Base-by-base conservation (phyloP, 108 stramenopile genomes). In the Schizochytrium sp. region DNA sequence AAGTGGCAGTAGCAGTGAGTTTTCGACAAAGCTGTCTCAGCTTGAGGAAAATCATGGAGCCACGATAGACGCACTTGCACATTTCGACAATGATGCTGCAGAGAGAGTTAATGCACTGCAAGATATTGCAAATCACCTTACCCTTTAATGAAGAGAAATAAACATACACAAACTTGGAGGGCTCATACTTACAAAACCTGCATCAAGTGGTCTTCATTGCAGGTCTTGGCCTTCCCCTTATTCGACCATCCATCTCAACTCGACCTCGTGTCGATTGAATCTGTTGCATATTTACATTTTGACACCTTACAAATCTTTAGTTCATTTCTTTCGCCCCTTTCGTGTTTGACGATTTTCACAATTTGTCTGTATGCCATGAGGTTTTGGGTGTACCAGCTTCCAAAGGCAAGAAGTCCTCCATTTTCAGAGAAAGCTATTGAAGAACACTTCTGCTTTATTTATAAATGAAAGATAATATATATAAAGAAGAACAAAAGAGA, bases 101-200 rank as follows among this genome's bases (percentile, higher is more conserved):
- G 53, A 55, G 55, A 17, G 76, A 28, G 47, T 53, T 0, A n/a
- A 38, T 42, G 76, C 76, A 13, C 47, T 83, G 15, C 50, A 42
- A 28, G 76, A 83, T 5, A 83, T 83, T 83, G 76, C 76, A 10
- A 44, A 69, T 69, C 64, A 38, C 28, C 28, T 69, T 10, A 69
- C 64, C 10, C 64, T 69, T 2, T 28, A 28, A 28, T 28, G 28
- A 28, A 28, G 28, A 28, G 28, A 28, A 28, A 28, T 28, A 28
- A 28, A 28, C 59, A 60, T 60, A n/a, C 17, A 17, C 28, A n/a
- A 60, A 17, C 59, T 60, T n/a, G 28, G 19, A n/a, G 17, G 59
- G 0, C 59, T 17, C 28, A 17, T 60, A 17, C 28, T 60, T 60
- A 60, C 59, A n/a, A n/a, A 17, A 1, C 28, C 28, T 60, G 59